These are phyloP conservation scores for Pseudogymnoascus sp. DNA, from an alignment of 2,329 filamentous ascomycete species.

Conservation along the genomic window DNA sequence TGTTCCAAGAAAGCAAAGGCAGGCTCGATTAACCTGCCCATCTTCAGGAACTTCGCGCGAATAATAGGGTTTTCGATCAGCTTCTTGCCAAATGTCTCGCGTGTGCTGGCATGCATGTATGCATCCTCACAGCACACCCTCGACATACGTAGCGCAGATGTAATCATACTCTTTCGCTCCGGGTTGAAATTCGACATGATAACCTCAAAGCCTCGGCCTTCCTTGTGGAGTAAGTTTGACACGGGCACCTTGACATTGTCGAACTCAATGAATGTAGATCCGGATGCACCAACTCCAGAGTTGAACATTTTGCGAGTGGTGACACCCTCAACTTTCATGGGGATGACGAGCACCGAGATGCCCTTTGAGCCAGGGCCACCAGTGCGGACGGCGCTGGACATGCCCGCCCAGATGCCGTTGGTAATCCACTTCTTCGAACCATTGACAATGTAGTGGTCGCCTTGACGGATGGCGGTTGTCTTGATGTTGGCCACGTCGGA, in stretches of 20 bases:
- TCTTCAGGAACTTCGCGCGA: constrained; percentile 51
- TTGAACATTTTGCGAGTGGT: constrained; percentile 52
- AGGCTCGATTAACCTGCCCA: constrained; percentile 53
- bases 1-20: constrained; percentile 58
- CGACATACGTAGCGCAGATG: constrained; percentile 50
- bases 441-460: constrained; percentile 53
- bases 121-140: constrained; percentile 49
- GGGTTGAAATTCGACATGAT: constrained; percentile 56
- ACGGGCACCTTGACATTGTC: constrained; percentile 50
- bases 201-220: constrained; percentile 50
- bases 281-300: constrained; percentile 59
- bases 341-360: constrained; percentile 53
- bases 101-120: constrained; percentile 43
- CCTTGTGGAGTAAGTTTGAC: constrained; percentile 46
- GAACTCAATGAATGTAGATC: constrained; percentile 48
- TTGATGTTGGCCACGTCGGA: constrained; percentile 59
- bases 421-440: constrained; percentile 66
- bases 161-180: constrained; percentile 53
- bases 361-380: constrained; percentile 47
- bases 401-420: constrained; percentile 54
- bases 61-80: constrained; percentile 54
- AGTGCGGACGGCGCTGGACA: constrained; percentile 56
- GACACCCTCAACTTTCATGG: constrained; percentile 44
- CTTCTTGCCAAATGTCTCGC: constrained; percentile 53
- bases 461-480: constrained; percentile 50